Evolutionary conservation across 345 rosid species (phyloP).

Genomic region (Gossypium rotundifolium): DNA sequence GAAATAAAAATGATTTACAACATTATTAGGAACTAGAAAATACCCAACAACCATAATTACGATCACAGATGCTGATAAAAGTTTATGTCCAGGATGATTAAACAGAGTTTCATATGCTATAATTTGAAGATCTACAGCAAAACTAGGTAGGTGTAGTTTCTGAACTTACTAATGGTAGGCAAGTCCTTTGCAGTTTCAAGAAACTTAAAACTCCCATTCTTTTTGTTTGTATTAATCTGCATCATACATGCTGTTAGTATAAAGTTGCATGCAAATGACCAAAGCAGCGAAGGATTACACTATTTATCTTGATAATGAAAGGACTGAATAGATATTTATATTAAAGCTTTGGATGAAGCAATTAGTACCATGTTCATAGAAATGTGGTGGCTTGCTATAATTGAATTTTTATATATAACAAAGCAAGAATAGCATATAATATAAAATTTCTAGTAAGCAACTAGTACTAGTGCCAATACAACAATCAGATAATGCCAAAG

Average conservation of each 20-base stretch:
- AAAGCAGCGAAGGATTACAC: background rate
- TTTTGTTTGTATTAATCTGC: constrained; percentile 44
- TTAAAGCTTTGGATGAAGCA: background rate
- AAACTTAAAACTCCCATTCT: constrained; percentile 58
- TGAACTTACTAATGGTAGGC: constrained; percentile 77
- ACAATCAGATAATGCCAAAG: background rate
- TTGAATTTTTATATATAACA: background rate
- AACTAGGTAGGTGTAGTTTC: background rate
- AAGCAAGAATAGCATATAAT: background rate
- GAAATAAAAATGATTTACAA: constrained; percentile 22
- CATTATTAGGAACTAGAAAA: constrained; percentile 19
- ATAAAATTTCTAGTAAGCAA: background rate
- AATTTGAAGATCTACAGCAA: background rate
- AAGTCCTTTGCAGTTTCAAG: constrained; percentile 72
- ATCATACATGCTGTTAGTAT: constrained; percentile 12
- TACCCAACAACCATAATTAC: background rate
- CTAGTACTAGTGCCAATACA: background rate
- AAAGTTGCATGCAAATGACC: background rate
- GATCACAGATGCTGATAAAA: background rate
- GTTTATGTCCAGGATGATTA: background rate
- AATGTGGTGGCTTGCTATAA: background rate
- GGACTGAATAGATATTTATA: background rate
- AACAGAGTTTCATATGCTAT: background rate
- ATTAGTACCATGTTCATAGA: background rate
- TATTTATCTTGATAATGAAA: background rate